Evolutionary conservation across 495 filamentous ascomycete species (phyloP).

Genomic region (Hyaloscypha hepaticicola): DNA sequence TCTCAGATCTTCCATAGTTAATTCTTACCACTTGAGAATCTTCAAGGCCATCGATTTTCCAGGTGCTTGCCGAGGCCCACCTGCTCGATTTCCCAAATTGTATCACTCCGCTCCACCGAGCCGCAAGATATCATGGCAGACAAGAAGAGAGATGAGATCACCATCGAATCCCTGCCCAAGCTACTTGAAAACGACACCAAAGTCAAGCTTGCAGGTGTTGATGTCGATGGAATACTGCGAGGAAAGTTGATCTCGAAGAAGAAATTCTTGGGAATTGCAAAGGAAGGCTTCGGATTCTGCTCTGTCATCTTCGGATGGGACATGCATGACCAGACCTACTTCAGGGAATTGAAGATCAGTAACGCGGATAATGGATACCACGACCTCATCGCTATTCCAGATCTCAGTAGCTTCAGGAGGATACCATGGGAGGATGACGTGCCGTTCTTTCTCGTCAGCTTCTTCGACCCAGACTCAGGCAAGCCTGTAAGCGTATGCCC

Average conservation of each 20-base stretch:
- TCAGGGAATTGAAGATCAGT: conserved; percentile 78
- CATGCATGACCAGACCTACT: conserved; percentile 93
- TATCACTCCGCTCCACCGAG: background rate
- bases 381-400: conserved; percentile 82
- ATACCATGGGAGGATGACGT: conserved; percentile 95
- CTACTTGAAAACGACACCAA: conserved; percentile 73
- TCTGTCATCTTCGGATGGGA: conserved; percentile 97
- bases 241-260: conserved; percentile 95
- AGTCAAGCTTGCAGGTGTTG: conserved; percentile 89
- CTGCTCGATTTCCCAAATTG: background rate
- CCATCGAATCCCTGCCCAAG: conserved; percentile 59
- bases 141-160: conserved; percentile 38
- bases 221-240: conserved; percentile 87
- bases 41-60: background rate
- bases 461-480: conserved; percentile 71
- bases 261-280: conserved; percentile 86
- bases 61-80: background rate
- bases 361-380: conserved; percentile 93
- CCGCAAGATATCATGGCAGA: conserved; percentile 21
- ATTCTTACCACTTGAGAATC: no score
- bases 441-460: conserved; percentile 91
- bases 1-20: background rate
- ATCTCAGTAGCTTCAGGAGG: conserved; percentile 76
- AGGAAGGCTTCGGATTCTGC: conserved; percentile 93
- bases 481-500: conserved; percentile 79